Evolutionary conservation across 495 filamentous ascomycete species (phyloP).

Genomic region (Amphirosellinia nigrospora): DNA sequence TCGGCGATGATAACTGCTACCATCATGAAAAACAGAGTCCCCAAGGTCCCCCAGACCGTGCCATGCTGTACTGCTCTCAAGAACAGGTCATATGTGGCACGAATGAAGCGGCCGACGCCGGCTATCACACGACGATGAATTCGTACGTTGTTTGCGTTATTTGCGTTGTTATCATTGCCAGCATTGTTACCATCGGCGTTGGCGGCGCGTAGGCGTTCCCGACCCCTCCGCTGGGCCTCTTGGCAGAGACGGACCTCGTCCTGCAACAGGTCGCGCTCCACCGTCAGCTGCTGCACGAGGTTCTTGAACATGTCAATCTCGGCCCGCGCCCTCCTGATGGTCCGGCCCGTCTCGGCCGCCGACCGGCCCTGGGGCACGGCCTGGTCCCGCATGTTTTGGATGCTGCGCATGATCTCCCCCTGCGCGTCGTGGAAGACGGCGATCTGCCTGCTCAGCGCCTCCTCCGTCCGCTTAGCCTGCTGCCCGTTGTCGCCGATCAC

Average conservation of each 20-base stretch:
- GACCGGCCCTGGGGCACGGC: neutral
- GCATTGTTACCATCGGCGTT: too few species aligned
- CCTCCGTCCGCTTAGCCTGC: neutral
- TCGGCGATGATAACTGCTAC: conserved; percentile 7
- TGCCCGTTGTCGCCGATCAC: neutral
- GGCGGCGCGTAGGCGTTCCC: neutral
- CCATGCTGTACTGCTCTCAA: neutral
- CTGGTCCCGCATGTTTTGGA: neutral
- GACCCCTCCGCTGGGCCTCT: neutral
- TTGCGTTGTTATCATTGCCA: too few species aligned
- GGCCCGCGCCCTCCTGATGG: neutral
- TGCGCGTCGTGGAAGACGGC: neutral
- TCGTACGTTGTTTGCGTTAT: neutral
- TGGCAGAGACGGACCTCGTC: neutral
- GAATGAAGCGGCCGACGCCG: neutral
- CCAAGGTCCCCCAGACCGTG: neutral
- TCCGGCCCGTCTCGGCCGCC: conserved; percentile 2
- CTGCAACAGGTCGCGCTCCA: conserved; percentile 12
- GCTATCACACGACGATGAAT: neutral
- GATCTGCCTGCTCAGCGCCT: conserved; percentile 5
- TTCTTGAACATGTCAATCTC: neutral
- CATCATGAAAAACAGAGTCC: conserved; percentile 8
- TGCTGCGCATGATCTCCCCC: neutral
- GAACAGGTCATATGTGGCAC: neutral
- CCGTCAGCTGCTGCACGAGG: neutral